Evolutionary conservation across 108 stramenopile genomes (phyloP).

Genomic region (Pseudonitzschia multistriata): DNA sequence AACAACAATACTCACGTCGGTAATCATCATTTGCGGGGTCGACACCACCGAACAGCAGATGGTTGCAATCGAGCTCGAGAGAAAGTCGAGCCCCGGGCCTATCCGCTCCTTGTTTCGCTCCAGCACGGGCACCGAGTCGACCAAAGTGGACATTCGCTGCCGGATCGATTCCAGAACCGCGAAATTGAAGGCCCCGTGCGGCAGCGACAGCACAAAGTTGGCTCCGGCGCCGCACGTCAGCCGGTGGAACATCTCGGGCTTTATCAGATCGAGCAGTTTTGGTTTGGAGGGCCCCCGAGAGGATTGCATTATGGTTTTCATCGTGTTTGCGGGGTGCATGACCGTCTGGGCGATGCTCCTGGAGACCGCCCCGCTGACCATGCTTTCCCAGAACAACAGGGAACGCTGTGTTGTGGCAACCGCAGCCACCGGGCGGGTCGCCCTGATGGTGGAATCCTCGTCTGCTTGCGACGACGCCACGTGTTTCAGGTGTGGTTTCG

Average conservation of each 20-base stretch:
- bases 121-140: conserved; percentile 45
- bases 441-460: not conserved
- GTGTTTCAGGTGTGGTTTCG: conserved; percentile 13
- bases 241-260: conserved; percentile 52
- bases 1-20: conserved; percentile 30
- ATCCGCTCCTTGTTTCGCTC: conserved; percentile 34
- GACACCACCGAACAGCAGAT: conserved; percentile 88
- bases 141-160: conserved; percentile 50
- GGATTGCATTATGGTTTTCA: conserved; percentile 95
- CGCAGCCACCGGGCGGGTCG: not conserved
- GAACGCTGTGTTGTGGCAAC: conserved; percentile 22
- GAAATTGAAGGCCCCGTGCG: conserved; percentile 96
- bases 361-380: conserved; percentile 86
- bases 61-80: conserved; percentile 88
- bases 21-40: conserved; percentile 97
- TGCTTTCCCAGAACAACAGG: conserved; percentile 77
- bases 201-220: conserved; percentile 90
- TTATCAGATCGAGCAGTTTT: conserved; percentile 47
- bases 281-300: conserved; percentile 38
- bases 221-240: conserved; percentile 93
- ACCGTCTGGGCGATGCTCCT: conserved; percentile 88
- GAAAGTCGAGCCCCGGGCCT: conserved; percentile 90
- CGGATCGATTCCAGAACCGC: conserved; percentile 91
- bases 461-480: not conserved
- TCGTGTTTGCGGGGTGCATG: conserved; percentile 90